A percentile compares a stretch with the other conserved stretches of the same genome.
phyloP scores from a whole-genome alignment of 2,329 filamentous ascomycete species.

The Fusarium graminum region DNA sequence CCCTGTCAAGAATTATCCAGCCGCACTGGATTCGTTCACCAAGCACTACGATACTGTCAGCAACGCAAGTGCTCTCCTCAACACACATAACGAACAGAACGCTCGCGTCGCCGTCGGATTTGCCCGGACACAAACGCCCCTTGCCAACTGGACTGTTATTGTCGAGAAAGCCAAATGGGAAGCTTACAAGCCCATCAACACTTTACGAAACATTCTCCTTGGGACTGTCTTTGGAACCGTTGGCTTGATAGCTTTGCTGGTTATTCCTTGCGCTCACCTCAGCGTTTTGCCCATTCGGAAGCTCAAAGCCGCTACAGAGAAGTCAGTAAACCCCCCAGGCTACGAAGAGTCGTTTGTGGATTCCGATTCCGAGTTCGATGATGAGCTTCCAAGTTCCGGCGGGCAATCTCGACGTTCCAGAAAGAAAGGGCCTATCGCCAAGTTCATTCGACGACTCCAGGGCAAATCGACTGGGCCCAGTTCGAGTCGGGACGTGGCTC shows the following conservation, averaged over 20 bases:
- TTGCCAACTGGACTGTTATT: slow-evolving; percentile 86
- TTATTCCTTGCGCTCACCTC: slow-evolving; percentile 84
- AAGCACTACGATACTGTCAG: slow-evolving; percentile 65
- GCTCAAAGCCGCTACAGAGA: slow-evolving; percentile 80
- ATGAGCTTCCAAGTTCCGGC: slow-evolving; percentile 57
- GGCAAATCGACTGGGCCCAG: slow-evolving; percentile 50
- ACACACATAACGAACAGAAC: slow-evolving; percentile 79
- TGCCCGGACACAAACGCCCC: slow-evolving; percentile 73
- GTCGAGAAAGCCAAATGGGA: slow-evolving; percentile 82
- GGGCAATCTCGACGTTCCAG: slow-evolving; percentile 61
- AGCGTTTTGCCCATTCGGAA: slow-evolving; percentile 84
- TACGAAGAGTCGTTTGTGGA: slow-evolving; percentile 64
- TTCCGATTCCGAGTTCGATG: slow-evolving; percentile 59
- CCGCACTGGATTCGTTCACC: slow-evolving; percentile 71
- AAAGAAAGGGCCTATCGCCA: slow-evolving; percentile 58
- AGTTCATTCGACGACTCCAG: slow-evolving; percentile 55
- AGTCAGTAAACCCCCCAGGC: slow-evolving; percentile 75
- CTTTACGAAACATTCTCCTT: slow-evolving; percentile 82
- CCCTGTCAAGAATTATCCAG: slow-evolving; percentile 71
- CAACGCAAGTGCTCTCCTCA: slow-evolving; percentile 76
- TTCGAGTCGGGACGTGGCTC: slow-evolving; percentile 56
- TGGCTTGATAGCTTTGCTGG: slow-evolving; percentile 77
- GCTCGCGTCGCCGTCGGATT: slow-evolving; percentile 82
- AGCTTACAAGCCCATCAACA: slow-evolving; percentile 80
- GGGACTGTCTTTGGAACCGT: slow-evolving; percentile 88